Evolutionary conservation across 2,329 filamentous ascomycete species (phyloP).

Genomic region (Fusarium pseudocircinatum): DNA sequence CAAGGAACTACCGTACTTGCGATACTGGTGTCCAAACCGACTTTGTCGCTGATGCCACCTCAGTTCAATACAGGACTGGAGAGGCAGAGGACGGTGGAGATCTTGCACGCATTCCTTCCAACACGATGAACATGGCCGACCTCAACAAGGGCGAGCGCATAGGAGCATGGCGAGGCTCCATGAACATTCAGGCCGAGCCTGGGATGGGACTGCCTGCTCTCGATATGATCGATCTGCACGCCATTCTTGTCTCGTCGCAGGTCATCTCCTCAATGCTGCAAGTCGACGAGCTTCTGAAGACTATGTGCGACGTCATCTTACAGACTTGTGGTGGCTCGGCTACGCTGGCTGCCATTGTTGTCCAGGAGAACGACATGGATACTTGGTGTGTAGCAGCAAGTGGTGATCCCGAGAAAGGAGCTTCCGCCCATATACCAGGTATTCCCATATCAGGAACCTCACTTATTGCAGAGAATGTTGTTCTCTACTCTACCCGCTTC

Average conservation of each 20-base stretch:
- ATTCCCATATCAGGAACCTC: slow-evolving; percentile 72
- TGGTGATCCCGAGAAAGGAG: slow-evolving; percentile 75
- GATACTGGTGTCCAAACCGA: slow-evolving; percentile 78
- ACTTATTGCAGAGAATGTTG: slow-evolving; percentile 78
- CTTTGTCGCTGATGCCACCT: slow-evolving; percentile 66
- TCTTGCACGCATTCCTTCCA: slow-evolving; percentile 54
- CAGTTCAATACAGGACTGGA: slow-evolving; percentile 61
- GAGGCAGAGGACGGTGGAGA: slow-evolving; percentile 58
- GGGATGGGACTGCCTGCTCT: slow-evolving; percentile 75
- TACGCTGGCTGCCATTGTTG: slow-evolving; percentile 76
- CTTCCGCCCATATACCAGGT: slow-evolving; percentile 72
- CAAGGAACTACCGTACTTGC: slow-evolving; percentile 64
- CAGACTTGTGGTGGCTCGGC: slow-evolving; percentile 78
- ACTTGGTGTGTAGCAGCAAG: slow-evolving; percentile 79
- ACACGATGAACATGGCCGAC: slow-evolving; percentile 55
- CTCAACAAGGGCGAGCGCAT: slow-evolving; percentile 65
- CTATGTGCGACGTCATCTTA: slow-evolving; percentile 83
- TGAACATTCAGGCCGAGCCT: slow-evolving; percentile 63
- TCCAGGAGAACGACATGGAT: slow-evolving; percentile 71
- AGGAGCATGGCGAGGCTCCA: slow-evolving; percentile 70
- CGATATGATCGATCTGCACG: slow-evolving; percentile 84
- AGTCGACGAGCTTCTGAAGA: slow-evolving; percentile 78
- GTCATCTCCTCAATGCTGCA: slow-evolving; percentile 82
- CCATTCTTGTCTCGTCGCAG: slow-evolving; percentile 81
- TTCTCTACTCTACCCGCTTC: slow-evolving; percentile 80